Base-by-base conservation (phyloP, 768 basidiomycete genomes). In the Termitomyces sp. region DNA sequence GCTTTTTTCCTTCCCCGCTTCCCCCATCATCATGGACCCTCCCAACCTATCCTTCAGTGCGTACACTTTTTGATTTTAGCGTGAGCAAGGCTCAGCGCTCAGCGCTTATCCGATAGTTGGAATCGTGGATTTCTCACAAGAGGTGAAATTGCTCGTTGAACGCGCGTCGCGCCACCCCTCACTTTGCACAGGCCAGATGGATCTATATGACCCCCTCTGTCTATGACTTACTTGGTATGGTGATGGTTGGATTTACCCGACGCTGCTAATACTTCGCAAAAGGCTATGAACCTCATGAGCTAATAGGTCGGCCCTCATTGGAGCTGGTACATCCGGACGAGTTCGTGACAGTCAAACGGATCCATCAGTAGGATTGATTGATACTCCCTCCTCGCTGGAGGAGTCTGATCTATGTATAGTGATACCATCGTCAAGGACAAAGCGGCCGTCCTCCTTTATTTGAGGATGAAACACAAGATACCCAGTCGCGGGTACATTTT, bases 241-340 rank as follows among this genome's bases (percentile, higher is more conserved):
- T 5, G 26, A 43, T 12, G 27, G 20, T 36, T 14, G 37, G 18
- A 42, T 12, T 50, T 45, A 18, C 53, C 14, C 12, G 33, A 44
- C 22, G 44, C 43, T 36, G 42, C 32, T 40, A 18, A 59, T 16
- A 43, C 18, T 47, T 43, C 48, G n/a, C 34, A 24, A 22, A 65
- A 91, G 89, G 89, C 50, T 92, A 79, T 65, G 89, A 92, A 63
- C 86, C 88, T 8, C 74, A 77, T 52, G 90, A 92, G 64, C 78
- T 91, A 59, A 76, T 88, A 54, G 87, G 87, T 2, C 78, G 74
- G 34, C 82, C 89, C 4, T 88, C 86, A 2, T 75, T 91, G 44
- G 83, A 89, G 54, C 85, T 92, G 60, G 88, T 89, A 30, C 91
- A 93, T 68, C 90, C 90, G 2, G 91, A 92, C 52, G 90, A 93